A percentile compares a stretch with the other conserved stretches of the same genome.
Evolutionary conservation across 495 filamentous ascomycete genomes (phyloP).

Genomic region (Neurospora cerealis): DNA sequence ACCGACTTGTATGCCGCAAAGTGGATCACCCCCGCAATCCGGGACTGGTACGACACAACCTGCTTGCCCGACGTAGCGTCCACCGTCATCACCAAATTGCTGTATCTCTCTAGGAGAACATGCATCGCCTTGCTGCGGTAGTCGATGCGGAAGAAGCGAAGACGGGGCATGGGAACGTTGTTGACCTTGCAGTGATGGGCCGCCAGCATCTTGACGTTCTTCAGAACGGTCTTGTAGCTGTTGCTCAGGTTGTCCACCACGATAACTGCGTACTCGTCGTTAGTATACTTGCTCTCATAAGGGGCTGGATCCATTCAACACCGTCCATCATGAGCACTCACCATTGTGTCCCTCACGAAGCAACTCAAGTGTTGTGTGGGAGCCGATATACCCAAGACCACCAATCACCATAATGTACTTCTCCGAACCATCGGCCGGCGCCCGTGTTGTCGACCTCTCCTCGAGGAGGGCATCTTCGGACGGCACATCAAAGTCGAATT

Average conservation of each 20-base stretch:
- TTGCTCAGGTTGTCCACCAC: slow-evolving; percentile 58
- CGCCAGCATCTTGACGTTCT: slow-evolving; percentile 41
- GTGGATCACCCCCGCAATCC: slow-evolving; percentile 52
- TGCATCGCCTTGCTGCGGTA: slow-evolving; percentile 36
- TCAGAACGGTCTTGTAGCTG: slow-evolving; percentile 43
- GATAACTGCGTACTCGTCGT: slow-evolving; percentile 25
- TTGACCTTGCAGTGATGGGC: slow-evolving; percentile 34
- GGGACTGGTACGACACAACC: slow-evolving; percentile 33
- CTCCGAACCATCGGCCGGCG: background rate
- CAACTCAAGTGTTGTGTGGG: slow-evolving; percentile 53
- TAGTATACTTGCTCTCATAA: background rate
- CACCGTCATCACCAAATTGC: slow-evolving; percentile 26
- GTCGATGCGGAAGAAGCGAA: slow-evolving; percentile 49
- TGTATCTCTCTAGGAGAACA: slow-evolving; percentile 18
- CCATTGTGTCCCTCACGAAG: slow-evolving; percentile 51
- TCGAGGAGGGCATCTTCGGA: background rate
- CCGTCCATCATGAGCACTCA: background rate
- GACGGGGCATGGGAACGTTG: slow-evolving; percentile 30
- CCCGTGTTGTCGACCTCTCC: background rate
- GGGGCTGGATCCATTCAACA: background rate
- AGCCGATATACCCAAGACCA: slow-evolving; percentile 58
- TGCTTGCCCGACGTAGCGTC: slow-evolving; percentile 28
- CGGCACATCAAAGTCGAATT: slow-evolving; percentile 7
- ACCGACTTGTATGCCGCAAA: slow-evolving; percentile 51
- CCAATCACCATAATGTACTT: slow-evolving; percentile 51